These are phyloP conservation scores for Colletotrichum navitas DNA, from an alignment of 2,329 filamentous ascomycete species.

Conservation along the genomic window DNA sequence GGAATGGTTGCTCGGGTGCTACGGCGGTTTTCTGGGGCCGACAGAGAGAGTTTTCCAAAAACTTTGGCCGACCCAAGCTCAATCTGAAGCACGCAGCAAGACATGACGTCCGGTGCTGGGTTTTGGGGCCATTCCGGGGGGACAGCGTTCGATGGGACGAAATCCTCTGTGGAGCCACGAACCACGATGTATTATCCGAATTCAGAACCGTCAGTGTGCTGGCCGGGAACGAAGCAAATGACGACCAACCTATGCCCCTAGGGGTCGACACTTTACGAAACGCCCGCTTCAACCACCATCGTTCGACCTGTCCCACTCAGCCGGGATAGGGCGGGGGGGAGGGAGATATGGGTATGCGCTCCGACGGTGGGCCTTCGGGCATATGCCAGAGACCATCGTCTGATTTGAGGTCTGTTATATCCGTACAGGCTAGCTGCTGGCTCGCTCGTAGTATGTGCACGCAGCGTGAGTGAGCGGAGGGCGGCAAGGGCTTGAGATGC, in stretches of 20 bases:
- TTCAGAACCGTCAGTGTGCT: background rate
- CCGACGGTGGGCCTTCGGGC: background rate
- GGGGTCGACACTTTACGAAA: constrained; percentile 17
- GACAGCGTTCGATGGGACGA: constrained; percentile 24
- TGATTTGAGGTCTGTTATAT: background rate
- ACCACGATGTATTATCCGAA: background rate
- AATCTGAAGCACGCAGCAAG: constrained; percentile 32
- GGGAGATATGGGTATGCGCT: background rate
- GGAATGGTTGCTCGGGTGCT: constrained; percentile 32
- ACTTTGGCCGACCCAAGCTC: constrained; percentile 30
- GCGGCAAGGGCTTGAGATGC: background rate
- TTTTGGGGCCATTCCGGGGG: constrained; percentile 22
- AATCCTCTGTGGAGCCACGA: constrained; percentile 12
- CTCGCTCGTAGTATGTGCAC: background rate
- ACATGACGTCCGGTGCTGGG: constrained; percentile 31
- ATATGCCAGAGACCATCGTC: background rate
- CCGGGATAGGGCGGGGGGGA: too few species aligned
- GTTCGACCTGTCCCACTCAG: constrained; percentile 22
- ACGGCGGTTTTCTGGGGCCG: constrained; percentile 29
- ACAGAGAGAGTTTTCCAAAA: constrained; percentile 27
- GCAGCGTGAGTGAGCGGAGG: background rate
- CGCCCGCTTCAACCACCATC: constrained; percentile 33
- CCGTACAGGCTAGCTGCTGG: background rate
- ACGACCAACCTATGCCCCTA: constrained; percentile 18
- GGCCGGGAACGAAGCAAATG: constrained; percentile 6